Evolutionary conservation across 2,329 filamentous ascomycete species (phyloP), one percentile per base, ranked within the genome.

Genomic region (Parastagonospora avenae): DNA sequence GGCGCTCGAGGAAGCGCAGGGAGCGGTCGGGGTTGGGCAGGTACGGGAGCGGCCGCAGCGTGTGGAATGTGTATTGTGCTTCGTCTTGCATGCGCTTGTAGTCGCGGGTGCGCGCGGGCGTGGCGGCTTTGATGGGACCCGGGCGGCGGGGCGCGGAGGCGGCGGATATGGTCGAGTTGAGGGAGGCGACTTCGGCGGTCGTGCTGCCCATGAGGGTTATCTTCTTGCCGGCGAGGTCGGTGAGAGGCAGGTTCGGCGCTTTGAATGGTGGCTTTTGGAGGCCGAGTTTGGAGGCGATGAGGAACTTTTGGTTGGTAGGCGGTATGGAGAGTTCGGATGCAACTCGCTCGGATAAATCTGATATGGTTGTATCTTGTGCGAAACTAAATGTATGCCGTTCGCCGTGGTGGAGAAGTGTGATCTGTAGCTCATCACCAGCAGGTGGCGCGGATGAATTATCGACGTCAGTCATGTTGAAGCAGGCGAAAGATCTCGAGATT

Each of bases 51-150:
- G 92, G 90, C 1, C 86, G 83, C 1, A 97, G 79, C 0, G 85
- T 84, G 57, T 87, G 82, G 76, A 99, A 99, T 0, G 90, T 96
- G 76, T 96, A 96, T 52, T 79, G 80, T 15, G 80, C 77, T 51
- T 87, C 83, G n/a, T 85, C 84, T 67, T 79, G 76, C 2, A 75
- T 69, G 35, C 76, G 78, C 60, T 78, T 78, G 71, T 75, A 69
- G 68, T 77, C 79, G 54, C 72, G 67, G 48, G 74, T 79, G 37
- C 62, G 70, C 16, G 70, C 67, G 48, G 66, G 75, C 55, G 56
- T 67, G 43, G 71, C 74, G 63, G 63, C 70, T 73, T 73, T 76
- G 68, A 74, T 71, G 63, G 61, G 75, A 45, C 63, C 71, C 47
- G 55, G 71, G 50, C 68, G 66, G 52, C 76, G 77, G 46, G 69